Conservation (phyloP, 495 filamentous ascomycete species). For the Thermochaetoides thermophila region DNA sequence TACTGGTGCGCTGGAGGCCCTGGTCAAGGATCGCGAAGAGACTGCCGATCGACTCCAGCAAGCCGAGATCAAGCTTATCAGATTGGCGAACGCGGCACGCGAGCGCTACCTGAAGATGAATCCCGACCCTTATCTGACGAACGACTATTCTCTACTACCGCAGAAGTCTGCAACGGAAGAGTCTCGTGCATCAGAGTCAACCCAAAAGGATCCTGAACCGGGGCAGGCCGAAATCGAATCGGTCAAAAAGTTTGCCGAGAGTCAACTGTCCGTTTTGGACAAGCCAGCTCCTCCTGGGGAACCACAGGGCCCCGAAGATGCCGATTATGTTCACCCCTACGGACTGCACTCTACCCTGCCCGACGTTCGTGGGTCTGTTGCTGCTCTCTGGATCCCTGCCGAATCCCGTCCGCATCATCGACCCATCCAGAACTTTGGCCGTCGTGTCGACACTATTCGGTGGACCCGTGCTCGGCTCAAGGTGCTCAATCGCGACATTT, state of each 20-base stretch:
- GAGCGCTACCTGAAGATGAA: slow-evolving; percentile 30
- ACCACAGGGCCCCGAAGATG: slow-evolving; percentile 10
- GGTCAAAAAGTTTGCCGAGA: slow-evolving; percentile 7
- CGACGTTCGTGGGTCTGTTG: slow-evolving; percentile 48
- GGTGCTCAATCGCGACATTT: slow-evolving; percentile 58
- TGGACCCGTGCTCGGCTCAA: slow-evolving; percentile 67
- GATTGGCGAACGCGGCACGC: slow-evolving; percentile 41
- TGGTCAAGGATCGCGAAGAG: slow-evolving; percentile 45
- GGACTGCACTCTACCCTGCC: slow-evolving; percentile 24
- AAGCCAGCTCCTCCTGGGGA: slow-evolving; percentile 1
- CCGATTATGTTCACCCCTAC: slow-evolving; percentile 23
- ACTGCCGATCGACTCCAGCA: slow-evolving; percentile 46
- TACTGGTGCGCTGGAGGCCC: slow-evolving; percentile 37
- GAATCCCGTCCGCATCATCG: slow-evolving; percentile 39
- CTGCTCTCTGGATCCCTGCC: slow-evolving; percentile 61
- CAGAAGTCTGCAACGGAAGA: too few species aligned
- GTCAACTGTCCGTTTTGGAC: slow-evolving; percentile 9
- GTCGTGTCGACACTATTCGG: slow-evolving; percentile 64
- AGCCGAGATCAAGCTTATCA: slow-evolving; percentile 51
- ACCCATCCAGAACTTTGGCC: slow-evolving; percentile 36
- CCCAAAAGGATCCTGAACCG: slow-evolving; percentile 11
- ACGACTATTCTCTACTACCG: too few species aligned
- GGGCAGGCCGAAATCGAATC: slow-evolving; percentile 8
- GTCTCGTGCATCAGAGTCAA: slow-evolving; percentile 26
- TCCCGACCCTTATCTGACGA: too few species aligned